Base-by-base conservation (phyloP, 2,329 filamentous ascomycete genomes). In the Neospermospora avenae region DNA sequence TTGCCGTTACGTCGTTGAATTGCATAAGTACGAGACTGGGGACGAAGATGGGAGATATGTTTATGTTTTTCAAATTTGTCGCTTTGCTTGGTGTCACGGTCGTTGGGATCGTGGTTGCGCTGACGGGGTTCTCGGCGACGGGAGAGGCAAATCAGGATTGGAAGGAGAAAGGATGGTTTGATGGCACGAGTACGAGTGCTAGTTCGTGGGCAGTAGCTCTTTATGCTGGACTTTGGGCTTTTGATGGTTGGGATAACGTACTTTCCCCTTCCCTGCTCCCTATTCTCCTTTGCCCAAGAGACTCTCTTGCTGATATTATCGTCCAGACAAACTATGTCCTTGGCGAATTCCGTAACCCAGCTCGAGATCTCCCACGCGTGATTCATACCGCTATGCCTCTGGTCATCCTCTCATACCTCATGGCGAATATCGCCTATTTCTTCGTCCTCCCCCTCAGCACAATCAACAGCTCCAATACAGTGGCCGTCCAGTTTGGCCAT, bases 161-260 rank as follows among this genome's bases (percentile, higher is more conserved):
- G 95, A 96, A 95, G 74, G 84, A 84, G 2, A 85, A 85, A 45
- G 84, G 86, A 48, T 97, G 95, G 93, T 98, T 98, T 71, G 87
- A 91, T 57, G 87, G 88, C 59, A 97, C 93, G 4, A 91, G 84
- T 64, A 84, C 80, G 14, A 89, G 93, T 72, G 81, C 89, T 54
- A 96, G 89, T 49, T 87, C 87, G 67, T 98, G 93, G 90, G 95
- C 95, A 3, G 89, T 99, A 49, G 95, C 95, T 0, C 77, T 99
- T 49, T 99, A 99, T 73, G 93, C 92, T 16, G 95, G 95, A 8
- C 81, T 99, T 4, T 99, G 95, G 95, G 95, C 95, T 0, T 99
- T 95, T 76, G 95, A 99, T 73, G 95, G 95, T 31, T 99, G 95
- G 95, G 95, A 99, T 73, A 99, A 99, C 74, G 91, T 95, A 77